These are phyloP conservation scores for Penicillium sumatraense DNA, from an alignment of 2,329 filamentous ascomycete genomes.

Conservation along the genomic window DNA sequence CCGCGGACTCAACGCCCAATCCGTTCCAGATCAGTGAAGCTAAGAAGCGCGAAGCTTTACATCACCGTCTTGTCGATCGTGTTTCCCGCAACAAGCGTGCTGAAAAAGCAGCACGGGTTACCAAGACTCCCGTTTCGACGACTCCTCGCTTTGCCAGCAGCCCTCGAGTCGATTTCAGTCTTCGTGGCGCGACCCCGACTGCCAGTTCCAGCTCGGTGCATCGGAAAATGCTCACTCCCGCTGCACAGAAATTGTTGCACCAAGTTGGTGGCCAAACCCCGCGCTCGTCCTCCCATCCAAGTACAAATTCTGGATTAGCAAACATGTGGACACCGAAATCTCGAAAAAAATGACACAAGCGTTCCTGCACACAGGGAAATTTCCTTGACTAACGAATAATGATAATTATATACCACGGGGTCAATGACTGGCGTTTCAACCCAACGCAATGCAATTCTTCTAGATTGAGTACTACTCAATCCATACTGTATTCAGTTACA, in stretches of 20 bases:
- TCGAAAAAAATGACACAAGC: not conserved
- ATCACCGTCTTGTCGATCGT: slow-evolving; percentile 84
- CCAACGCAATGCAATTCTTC: too few relatives aligned
- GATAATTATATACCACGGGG: too few relatives aligned
- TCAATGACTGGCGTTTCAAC: too few relatives aligned
- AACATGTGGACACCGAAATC: slow-evolving; percentile 25
- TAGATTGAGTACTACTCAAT: too few relatives aligned
- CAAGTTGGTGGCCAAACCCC: slow-evolving; percentile 38
- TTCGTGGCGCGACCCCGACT: slow-evolving; percentile 26
- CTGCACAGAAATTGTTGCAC: slow-evolving; percentile 48
- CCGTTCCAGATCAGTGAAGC: slow-evolving; percentile 80
- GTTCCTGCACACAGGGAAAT: too few relatives aligned
- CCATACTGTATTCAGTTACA: too few relatives aligned
- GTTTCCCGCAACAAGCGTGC: slow-evolving; percentile 74
- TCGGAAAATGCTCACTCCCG: slow-evolving; percentile 47
- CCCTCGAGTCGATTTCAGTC: slow-evolving; percentile 41
- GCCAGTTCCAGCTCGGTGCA: slow-evolving; percentile 19
- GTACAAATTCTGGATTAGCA: slow-evolving; percentile 13
- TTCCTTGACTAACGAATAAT: too few relatives aligned
- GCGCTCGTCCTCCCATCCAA: slow-evolving; percentile 22
- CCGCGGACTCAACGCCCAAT: slow-evolving; percentile 61
- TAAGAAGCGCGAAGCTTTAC: slow-evolving; percentile 76
- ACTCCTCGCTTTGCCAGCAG: slow-evolving; percentile 46
- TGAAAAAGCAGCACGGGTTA: slow-evolving; percentile 63
- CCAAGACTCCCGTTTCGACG: slow-evolving; percentile 49